phyloP scores from a whole-genome alignment of 257 asterid species.

The Nicotiana paniculata region DNA sequence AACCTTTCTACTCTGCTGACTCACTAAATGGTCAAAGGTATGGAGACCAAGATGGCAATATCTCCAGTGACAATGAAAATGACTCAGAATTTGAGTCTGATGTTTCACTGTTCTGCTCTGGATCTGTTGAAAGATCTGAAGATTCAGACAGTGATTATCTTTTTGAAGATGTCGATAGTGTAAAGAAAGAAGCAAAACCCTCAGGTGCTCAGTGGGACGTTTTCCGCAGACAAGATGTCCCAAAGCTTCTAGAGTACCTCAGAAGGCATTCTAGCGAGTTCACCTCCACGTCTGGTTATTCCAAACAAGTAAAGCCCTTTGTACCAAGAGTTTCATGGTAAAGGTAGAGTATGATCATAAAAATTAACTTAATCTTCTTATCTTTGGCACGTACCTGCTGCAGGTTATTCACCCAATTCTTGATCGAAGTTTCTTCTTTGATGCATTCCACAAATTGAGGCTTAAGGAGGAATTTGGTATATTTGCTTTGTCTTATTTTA shows the following conservation, averaged over 20 bases:
- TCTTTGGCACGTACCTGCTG: slow-evolving; percentile 11
- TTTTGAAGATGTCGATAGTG: slow-evolving; percentile 40
- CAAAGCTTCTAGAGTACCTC: slow-evolving; percentile 79
- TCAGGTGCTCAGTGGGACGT: slow-evolving; percentile 95
- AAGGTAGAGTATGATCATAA: slow-evolving; percentile 5
- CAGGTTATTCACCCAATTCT: slow-evolving; percentile 88
- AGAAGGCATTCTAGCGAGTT: slow-evolving; percentile 67
- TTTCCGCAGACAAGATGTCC: slow-evolving; percentile 78
- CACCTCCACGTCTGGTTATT: slow-evolving; percentile 32
- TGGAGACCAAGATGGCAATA: slow-evolving; percentile 30
- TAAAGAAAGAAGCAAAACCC: slow-evolving; percentile 33
- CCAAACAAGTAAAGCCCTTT: slow-evolving; percentile 43
- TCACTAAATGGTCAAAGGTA: slow-evolving; percentile 30
- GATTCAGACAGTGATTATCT: slow-evolving; percentile 50
- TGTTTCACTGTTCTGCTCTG: slow-evolving; percentile 60
- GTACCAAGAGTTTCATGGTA: neutral
- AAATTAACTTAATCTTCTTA: neutral
- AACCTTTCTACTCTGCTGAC: slow-evolving; percentile 45
- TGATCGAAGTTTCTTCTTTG: slow-evolving; percentile 72
- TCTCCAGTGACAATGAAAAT: slow-evolving; percentile 45
- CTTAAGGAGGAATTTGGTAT: slow-evolving; percentile 93
- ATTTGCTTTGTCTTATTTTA: slow-evolving; percentile 18
- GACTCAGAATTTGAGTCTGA: slow-evolving; percentile 52
- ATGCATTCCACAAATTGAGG: slow-evolving; percentile 84
- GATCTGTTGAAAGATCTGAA: slow-evolving; percentile 58